Conservation (phyloP, 2,329 filamentous ascomycete genomes). For the Cladosporium oxysporum region DNA sequence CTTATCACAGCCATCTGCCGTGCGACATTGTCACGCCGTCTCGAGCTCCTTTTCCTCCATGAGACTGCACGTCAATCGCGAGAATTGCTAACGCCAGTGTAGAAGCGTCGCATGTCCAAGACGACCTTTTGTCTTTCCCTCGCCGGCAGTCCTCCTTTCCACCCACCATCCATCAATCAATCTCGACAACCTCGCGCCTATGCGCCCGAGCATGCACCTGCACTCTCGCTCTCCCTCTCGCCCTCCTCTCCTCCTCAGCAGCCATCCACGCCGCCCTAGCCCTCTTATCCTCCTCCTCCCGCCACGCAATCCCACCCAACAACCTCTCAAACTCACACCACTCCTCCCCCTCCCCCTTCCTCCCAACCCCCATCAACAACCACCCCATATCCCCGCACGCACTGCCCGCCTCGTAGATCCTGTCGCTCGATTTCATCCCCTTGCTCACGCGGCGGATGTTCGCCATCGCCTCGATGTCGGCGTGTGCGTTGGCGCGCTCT, state of each 20-base stretch:
- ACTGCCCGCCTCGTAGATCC: background rate
- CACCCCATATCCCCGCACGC: slow-evolving; percentile 19
- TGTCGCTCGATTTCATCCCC: background rate
- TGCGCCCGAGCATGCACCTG: background rate
- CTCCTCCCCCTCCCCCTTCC: slow-evolving; percentile 21
- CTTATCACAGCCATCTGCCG: too few relatives aligned
- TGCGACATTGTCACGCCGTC: too few relatives aligned
- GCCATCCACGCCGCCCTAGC: background rate
- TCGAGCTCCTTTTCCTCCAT: too few relatives aligned
- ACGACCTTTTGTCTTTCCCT: too few relatives aligned
- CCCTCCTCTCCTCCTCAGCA: background rate
- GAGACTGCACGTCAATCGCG: background rate
- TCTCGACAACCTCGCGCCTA: background rate
- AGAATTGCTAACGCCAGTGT: background rate
- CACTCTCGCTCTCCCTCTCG: background rate
- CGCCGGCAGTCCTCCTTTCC: too few relatives aligned
- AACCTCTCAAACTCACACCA: slow-evolving; percentile 20
- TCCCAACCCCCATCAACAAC: slow-evolving; percentile 23
- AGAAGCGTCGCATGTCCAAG: background rate
- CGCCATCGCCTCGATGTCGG: background rate
- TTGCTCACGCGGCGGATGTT: background rate
- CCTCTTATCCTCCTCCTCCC: slow-evolving; percentile 18
- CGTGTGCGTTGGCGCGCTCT: background rate
- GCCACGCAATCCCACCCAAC: background rate
- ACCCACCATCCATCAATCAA: background rate